Evolutionary conservation across 176 grass and related monocot species (phyloP).

Genomic region (Miscanthus lutarioriparius): DNA sequence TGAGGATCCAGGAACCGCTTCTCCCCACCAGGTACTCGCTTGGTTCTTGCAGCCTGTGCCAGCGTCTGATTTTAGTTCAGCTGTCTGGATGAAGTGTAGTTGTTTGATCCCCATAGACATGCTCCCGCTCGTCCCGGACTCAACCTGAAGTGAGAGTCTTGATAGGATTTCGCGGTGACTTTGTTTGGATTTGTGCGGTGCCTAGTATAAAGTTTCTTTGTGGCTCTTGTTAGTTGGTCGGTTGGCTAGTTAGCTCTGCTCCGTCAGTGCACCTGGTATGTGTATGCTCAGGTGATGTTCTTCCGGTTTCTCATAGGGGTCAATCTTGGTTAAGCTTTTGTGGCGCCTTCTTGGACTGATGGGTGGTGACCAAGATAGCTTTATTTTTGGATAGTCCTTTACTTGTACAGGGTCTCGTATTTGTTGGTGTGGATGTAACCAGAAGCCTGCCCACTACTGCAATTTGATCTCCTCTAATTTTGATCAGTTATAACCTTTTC

Average conservation of each 20-base stretch:
- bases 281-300: not conserved
- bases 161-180: not conserved
- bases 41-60: not conserved
- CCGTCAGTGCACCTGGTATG: not conserved
- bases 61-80: not conserved
- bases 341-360: not conserved
- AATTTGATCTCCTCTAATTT: not conserved
- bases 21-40: constrained; percentile 16
- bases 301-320: not conserved
- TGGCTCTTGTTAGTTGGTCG: not conserved
- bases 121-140: not conserved
- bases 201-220: not conserved
- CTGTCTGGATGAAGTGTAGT: not conserved
- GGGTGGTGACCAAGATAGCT: not conserved
- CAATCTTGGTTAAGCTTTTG: constrained; percentile 1
- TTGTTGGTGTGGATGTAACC: not conserved
- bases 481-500: not conserved
- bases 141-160: not conserved
- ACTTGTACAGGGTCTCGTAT: not conserved
- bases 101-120: not conserved
- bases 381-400: not conserved
- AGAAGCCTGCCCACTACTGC: not conserved
- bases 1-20: not conserved
- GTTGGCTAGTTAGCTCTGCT: not conserved
- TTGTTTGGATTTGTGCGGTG: not conserved